These are phyloP conservation scores for Aspergillus texensis DNA, from an alignment of 2,329 filamentous ascomycete genomes.

Conservation along the genomic window DNA sequence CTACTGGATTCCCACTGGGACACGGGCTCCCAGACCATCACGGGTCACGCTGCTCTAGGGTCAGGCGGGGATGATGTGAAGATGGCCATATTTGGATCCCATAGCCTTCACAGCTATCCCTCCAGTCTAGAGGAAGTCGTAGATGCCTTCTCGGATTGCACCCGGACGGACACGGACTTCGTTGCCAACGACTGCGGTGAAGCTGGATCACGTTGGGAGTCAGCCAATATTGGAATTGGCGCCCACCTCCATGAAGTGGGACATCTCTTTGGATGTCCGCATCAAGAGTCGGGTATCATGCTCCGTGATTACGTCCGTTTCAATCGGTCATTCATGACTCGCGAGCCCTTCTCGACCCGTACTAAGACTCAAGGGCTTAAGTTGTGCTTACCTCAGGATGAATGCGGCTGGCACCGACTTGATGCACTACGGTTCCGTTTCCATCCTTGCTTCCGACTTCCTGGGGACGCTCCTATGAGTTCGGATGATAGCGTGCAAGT, in stretches of 20 bases:
- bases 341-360: constrained; percentile 83
- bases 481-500: constrained; percentile 79
- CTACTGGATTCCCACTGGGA: constrained; percentile 92
- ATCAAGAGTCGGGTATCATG: constrained; percentile 92
- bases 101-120: constrained; percentile 89
- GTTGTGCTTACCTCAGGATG: constrained; percentile 73
- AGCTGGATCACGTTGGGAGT: constrained; percentile 89
- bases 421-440: constrained; percentile 86
- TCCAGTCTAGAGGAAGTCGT: constrained; percentile 86
- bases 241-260: constrained; percentile 90
- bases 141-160: constrained; percentile 86
- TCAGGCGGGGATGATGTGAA: constrained; percentile 72
- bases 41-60: constrained; percentile 82
- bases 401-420: constrained; percentile 88
- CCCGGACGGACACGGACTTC: constrained; percentile 76
- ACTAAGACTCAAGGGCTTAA: constrained; percentile 79
- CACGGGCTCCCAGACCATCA: constrained; percentile 66
- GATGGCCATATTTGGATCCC: constrained; percentile 88
- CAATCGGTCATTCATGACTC: constrained; percentile 78
- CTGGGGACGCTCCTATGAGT: constrained; percentile 67
- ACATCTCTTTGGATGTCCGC: constrained; percentile 85
- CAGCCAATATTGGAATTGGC: constrained; percentile 91
- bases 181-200: constrained; percentile 87
- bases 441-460: constrained; percentile 86
- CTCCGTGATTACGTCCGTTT: constrained; percentile 81